These are phyloP conservation scores for Sechiopsis laciniata DNA, from an alignment of 306 rosid genomes.

Conservation along the genomic window DNA sequence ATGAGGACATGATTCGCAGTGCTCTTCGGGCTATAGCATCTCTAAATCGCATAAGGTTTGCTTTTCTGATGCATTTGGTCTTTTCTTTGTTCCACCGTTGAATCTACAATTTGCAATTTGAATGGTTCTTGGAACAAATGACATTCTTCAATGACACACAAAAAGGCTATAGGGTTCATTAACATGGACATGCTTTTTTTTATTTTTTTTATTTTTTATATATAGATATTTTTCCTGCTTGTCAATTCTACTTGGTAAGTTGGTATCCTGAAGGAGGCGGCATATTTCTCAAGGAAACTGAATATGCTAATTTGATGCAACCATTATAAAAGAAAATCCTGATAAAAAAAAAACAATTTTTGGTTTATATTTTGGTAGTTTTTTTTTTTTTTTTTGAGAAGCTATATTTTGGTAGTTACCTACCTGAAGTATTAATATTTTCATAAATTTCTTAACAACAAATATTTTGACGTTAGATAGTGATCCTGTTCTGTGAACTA, in stretches of 20 bases:
- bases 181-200: neutral
- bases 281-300: neutral
- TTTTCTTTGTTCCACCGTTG: neutral
- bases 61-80: constrained; percentile 24
- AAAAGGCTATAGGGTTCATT: neutral
- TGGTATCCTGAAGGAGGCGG: neutral
- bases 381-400: too few species aligned
- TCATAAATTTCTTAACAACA: neutral
- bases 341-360: neutral
- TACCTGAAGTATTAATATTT: neutral
- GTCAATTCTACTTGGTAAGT: constrained; percentile 8
- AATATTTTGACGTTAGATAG: neutral
- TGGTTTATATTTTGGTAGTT: neutral
- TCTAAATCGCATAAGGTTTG: constrained; percentile 83
- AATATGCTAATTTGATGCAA: constrained; percentile 7
- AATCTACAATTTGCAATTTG: neutral
- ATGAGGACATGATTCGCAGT: constrained; percentile 99
- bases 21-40: constrained; percentile 96
- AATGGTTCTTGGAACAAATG: neutral
- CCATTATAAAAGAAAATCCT: neutral
- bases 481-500: neutral
- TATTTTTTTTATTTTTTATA: neutral
- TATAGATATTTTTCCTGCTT: neutral
- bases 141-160: neutral
- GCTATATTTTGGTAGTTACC: neutral